phyloP scores from a whole-genome alignment of 768 basidiomycete genomes.

The Zangia roseola region DNA sequence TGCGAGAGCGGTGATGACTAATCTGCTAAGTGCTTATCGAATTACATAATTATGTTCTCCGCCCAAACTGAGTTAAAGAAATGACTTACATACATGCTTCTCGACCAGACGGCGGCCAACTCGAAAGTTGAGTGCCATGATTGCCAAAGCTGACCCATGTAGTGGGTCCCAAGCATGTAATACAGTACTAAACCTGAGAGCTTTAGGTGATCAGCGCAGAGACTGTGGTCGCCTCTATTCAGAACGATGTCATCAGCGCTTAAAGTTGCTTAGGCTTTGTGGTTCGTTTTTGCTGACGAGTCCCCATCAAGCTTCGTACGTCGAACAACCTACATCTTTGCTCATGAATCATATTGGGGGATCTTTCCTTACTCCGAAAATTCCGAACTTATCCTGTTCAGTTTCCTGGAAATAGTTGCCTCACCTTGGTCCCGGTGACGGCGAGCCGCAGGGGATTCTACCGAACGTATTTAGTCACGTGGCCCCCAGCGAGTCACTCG shows the following conservation, averaged over 20 bases:
- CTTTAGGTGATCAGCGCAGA: not conserved
- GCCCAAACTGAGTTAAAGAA: not conserved
- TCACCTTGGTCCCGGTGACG: slow-evolving; percentile 11
- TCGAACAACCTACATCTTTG: not conserved
- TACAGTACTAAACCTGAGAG: slow-evolving; percentile 1
- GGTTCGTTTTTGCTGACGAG: not conserved
- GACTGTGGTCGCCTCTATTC: not conserved
- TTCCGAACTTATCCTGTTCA: slow-evolving; percentile 12
- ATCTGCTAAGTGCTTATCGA: slow-evolving; percentile 18
- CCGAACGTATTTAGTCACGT: too few species aligned
- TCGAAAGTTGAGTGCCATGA: too few species aligned
- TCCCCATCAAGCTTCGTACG: not conserved
- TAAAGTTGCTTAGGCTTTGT: not conserved
- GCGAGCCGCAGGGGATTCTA: too few species aligned
- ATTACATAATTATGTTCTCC: slow-evolving; percentile 3
- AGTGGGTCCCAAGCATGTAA: not conserved
- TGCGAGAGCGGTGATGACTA: slow-evolving; percentile 25
- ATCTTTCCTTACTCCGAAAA: not conserved
- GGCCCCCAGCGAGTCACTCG: too few species aligned
- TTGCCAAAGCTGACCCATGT: too few species aligned
- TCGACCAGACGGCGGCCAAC: too few species aligned
- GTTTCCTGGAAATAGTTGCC: slow-evolving; percentile 10
- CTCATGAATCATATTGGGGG: not conserved
- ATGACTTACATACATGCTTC: not conserved
- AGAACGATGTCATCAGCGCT: not conserved